Conservation (phyloP, 2,329 filamentous ascomycete genomes). For the Thelonectria olida region DNA sequence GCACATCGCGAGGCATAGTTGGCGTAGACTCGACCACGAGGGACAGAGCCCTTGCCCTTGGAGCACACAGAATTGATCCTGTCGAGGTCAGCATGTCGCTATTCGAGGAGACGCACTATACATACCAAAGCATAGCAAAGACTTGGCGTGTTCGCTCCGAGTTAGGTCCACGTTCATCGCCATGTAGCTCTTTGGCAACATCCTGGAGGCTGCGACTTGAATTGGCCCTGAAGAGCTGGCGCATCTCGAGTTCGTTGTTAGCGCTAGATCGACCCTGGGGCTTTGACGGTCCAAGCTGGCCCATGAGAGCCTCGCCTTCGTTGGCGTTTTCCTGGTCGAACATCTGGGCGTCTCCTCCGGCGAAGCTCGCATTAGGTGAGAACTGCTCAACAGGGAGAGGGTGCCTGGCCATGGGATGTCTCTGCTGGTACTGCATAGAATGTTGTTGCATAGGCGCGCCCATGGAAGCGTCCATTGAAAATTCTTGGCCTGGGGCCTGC, state of each 20-base stretch:
- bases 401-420: conserved; percentile 55
- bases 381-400: conserved; percentile 65
- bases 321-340: conserved; percentile 68
- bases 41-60: conserved; percentile 84
- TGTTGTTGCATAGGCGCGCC: conserved; percentile 53
- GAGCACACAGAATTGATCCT: conserved; percentile 80
- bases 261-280: conserved; percentile 72
- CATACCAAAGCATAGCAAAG: conserved; percentile 89
- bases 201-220: conserved; percentile 74
- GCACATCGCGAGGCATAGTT: conserved; percentile 94
- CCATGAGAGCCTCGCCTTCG: conserved; percentile 62
- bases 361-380: conserved; percentile 61
- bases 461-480: conserved; percentile 58
- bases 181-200: conserved; percentile 78
- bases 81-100: conserved; percentile 25
- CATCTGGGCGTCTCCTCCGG: conserved; percentile 67
- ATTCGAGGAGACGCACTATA: neutral
- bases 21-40: conserved; percentile 91
- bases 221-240: conserved; percentile 77
- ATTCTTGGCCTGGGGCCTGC: conserved; percentile 60
- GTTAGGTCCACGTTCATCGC: conserved; percentile 81
- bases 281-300: conserved; percentile 56
- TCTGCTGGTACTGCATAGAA: conserved; percentile 53
- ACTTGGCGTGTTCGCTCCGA: conserved; percentile 86
- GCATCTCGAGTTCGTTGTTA: conserved; percentile 83